These are phyloP conservation scores for Phytophthora chlamydospora DNA, from an alignment of 352 stramenopile genomes.

Conservation along the genomic window DNA sequence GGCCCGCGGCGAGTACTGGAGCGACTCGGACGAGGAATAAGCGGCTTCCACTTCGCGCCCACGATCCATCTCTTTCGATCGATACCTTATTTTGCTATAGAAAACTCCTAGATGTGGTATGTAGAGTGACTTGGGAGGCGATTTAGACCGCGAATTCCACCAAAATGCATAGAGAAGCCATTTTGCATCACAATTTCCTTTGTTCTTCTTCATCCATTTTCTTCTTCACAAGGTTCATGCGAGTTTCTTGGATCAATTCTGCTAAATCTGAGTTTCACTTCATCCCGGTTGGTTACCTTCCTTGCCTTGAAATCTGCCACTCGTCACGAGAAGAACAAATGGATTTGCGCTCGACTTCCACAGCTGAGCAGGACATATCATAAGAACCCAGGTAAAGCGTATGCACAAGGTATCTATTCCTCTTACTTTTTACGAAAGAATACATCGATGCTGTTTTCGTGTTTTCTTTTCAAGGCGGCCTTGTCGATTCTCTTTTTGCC, in stretches of 20 bases:
- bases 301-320: no score
- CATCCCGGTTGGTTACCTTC: no score
- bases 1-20: conserved; percentile 84
- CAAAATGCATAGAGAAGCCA: conserved; percentile 39
- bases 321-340: no score
- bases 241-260: no score
- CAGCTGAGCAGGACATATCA: not conserved
- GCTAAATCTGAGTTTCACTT: not conserved
- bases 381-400: no score
- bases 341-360: no score
- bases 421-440: conserved; percentile 39
- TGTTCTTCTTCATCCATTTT: conserved; percentile 5
- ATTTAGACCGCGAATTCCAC: conserved; percentile 38
- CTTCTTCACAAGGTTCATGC: no score
- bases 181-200: conserved; percentile 25
- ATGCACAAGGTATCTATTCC: conserved; percentile 10
- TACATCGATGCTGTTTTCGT: conserved; percentile 32
- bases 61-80: conserved; percentile 37
- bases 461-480: conserved; percentile 15
- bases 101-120: conserved; percentile 41
- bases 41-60: conserved; percentile 33
- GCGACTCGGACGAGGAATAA: conserved; percentile 81
- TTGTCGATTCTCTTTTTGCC: conserved; percentile 20
- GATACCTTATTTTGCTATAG: conserved; percentile 57
- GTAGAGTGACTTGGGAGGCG: conserved; percentile 46